Evolutionary conservation across 192 early-diverging fungal genomes (phyloP), one percentile per base, ranked within the genome.

Genomic region (Backusella parvicylindrica): DNA sequence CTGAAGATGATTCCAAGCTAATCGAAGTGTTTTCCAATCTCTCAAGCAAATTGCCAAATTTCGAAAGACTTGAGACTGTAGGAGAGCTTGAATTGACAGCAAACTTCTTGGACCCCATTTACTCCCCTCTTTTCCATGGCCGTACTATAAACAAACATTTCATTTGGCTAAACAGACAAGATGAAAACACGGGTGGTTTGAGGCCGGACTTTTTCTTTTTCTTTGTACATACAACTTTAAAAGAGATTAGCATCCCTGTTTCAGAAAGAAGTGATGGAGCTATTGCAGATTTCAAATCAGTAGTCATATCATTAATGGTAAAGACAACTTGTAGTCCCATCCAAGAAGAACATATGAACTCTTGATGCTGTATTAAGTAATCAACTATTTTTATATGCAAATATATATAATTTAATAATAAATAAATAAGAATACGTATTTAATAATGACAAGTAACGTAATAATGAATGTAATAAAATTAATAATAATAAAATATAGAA

Each of bases 1-100:
- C 60, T 64, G 60, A 64, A 64, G 60, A 64, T 64, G 60, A 64
- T 64, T 26, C 26, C 60, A 64, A 64, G 60, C 28, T 64, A 64
- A 30, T 64, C 60, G 30, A 64, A 64, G 60, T 64, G 30, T 64
- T 64, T 31, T 31, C 28, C 60, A 64, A 64, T 64, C 60, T 64
- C 6, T 64, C 30, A 64, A 64, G 28, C 60, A 64, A 64, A 64
- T 32, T 64, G 60, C 21, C 60, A 64, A 64, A 31, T 64, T 64
- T 64, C 60, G 60, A 64, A 64, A 64, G 30, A 64, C 60, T 64
- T 64, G 60, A 32, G 28, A 31, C 30, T 64, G 31, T 64, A 31
- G 60, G 60, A 64, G 60, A 64, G 31, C 60, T 26, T 64, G 60
- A 64, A 64, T 64, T 64, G 31, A 64, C 60, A 30, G 31, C 60